Percentiles rank a stretch among this genome's conserved stretches.
Conservation (phyloP, 257 asterid species). For the Plantago ovata region DNA sequence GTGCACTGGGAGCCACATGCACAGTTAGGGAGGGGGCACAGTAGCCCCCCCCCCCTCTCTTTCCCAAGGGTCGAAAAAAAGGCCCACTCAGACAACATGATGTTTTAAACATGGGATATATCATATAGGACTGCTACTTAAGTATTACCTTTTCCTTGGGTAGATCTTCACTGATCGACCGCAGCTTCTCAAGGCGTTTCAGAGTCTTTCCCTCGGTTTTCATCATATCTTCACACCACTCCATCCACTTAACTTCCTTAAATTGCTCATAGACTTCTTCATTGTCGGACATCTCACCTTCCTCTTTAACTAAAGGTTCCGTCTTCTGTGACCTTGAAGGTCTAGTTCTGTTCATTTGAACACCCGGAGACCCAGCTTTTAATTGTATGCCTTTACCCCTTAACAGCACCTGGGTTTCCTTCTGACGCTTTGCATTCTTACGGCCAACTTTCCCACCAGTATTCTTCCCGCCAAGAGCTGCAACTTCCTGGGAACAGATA, state of each 20-base stretch:
- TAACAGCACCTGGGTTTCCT: conserved; percentile 40
- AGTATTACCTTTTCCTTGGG: conserved; percentile 84
- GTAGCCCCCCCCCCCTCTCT: too few species aligned
- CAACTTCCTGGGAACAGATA: conserved; percentile 66
- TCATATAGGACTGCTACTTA: conserved; percentile 13
- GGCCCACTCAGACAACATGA: too few species aligned
- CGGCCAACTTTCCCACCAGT: conserved; percentile 53
- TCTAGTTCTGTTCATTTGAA: conserved; percentile 44
- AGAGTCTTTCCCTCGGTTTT: conserved; percentile 72
- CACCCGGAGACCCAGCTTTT: conserved; percentile 50
- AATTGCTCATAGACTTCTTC: conserved; percentile 95
- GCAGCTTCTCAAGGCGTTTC: conserved; percentile 84
- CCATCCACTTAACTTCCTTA: conserved; percentile 97
- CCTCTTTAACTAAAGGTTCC: conserved; percentile 91
- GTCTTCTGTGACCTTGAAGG: conserved; percentile 60
- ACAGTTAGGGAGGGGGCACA: too few species aligned
- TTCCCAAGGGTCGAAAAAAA: too few species aligned
- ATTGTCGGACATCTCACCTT: conserved; percentile 97
- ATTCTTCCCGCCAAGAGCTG: conserved; percentile 71
- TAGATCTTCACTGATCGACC: conserved; percentile 79
- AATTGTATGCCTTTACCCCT: conserved; percentile 57
- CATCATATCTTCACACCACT: conserved; percentile 99
- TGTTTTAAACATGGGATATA: not conserved
- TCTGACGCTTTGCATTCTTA: conserved; percentile 69
- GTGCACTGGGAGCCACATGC: too few species aligned